Percentiles rank a stretch among this genome's conserved stretches.
phyloP scores from a whole-genome alignment of 192 early-diverging fungal species.

The Cladochytrium replicatum region DNA sequence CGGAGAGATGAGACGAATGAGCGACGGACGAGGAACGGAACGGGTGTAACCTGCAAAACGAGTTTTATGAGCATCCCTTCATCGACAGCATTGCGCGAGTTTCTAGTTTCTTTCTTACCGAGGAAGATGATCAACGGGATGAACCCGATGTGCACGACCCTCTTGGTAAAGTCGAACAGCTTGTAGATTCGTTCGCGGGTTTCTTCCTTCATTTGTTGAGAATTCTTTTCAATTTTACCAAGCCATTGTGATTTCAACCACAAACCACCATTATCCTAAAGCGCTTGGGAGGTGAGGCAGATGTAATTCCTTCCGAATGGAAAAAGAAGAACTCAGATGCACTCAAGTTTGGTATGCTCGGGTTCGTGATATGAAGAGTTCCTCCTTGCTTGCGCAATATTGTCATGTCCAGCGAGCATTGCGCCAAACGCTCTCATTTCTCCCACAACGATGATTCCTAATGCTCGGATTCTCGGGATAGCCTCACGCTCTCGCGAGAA shows the following conservation, averaged over 20 bases:
- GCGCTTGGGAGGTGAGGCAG: too few relatives aligned
- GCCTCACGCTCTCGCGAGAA: conserved; percentile 32
- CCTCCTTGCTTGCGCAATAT: too few relatives aligned
- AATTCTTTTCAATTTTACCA: too few relatives aligned
- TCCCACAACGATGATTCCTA: too few relatives aligned
- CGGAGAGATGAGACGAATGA: conserved; percentile 35
- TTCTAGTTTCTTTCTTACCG: conserved; percentile 14
- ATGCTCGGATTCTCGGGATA: conserved; percentile 28
- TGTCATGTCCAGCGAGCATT: too few relatives aligned
- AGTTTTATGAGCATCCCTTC: background rate
- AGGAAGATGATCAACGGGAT: conserved; percentile 41
- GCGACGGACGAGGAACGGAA: conserved; percentile 24
- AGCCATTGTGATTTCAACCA: too few relatives aligned
- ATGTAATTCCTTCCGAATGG: too few relatives aligned
- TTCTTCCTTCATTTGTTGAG: conserved; percentile 45
- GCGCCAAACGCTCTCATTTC: too few relatives aligned
- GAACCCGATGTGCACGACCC: conserved; percentile 35
- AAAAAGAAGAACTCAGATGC: too few relatives aligned
- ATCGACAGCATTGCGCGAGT: background rate
- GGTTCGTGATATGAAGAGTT: too few relatives aligned
- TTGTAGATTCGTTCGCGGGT: conserved; percentile 38
- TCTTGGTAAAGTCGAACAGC: conserved; percentile 24
- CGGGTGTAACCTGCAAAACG: conserved; percentile 27
- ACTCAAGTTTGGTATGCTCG: too few relatives aligned
- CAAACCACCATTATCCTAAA: too few relatives aligned